A percentile compares a stretch with the other conserved stretches of the same genome.
phyloP scores from a whole-genome alignment of 352 stramenopile genomes.

The Globisporangium paroecandrum region DNA sequence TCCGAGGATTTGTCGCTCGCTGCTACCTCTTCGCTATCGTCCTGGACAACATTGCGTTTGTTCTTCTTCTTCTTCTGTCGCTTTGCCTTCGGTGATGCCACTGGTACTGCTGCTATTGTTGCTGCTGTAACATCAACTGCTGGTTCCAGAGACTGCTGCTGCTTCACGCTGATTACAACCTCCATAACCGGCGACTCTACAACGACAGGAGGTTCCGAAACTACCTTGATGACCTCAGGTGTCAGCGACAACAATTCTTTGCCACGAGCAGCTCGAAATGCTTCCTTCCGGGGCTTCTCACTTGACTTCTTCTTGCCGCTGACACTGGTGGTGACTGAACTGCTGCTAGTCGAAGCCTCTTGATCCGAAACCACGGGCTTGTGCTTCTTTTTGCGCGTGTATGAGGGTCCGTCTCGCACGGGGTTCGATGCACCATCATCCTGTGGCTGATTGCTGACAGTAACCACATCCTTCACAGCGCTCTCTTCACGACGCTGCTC shows the following conservation, averaged over 20 bases:
- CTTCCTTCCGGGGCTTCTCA: conserved; percentile 7
- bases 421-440: neutral
- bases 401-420: conserved; percentile 3
- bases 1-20: neutral
- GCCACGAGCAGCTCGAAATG: neutral
- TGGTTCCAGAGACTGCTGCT: too few relatives aligned
- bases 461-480: neutral
- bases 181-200: neutral
- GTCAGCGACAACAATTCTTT: neutral
- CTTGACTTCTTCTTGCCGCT: neutral
- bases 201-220: neutral
- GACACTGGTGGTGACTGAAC: neutral
- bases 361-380: conserved; percentile 5
- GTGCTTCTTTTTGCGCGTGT: conserved; percentile 25
- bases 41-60: conserved; percentile 1
- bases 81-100: conserved; percentile 12
- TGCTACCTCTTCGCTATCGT: neutral
- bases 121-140: neutral
- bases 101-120: neutral
- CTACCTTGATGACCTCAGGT: neutral
- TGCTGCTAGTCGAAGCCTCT: neutral
- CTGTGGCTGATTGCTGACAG: conserved; percentile 5
- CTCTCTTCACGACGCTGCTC: conserved; percentile 3
- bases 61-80: conserved; percentile 15
- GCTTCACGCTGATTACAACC: neutral